Evolutionary conservation across 345 rosid species (phyloP), one percentile per base, ranked within the genome.

Genomic region (Gossypium mustelinum): DNA sequence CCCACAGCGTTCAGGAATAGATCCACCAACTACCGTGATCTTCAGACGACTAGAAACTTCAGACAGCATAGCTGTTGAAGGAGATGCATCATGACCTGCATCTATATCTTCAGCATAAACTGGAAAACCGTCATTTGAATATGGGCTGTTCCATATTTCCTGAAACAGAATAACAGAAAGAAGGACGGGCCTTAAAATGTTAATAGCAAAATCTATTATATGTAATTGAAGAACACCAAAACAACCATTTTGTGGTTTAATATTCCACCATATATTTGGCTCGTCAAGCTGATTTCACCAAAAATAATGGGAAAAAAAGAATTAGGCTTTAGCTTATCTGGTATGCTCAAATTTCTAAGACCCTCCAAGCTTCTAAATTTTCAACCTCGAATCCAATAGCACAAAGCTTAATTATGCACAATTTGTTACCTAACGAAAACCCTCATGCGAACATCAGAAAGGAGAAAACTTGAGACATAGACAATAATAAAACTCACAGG

Each of bases 141-240:
- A 93, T 0, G 97, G 93, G 83, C 91, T 83, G 65, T 95, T 95
- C 99, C 97, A 93, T 72, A 95, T 89, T 80, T 95, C 97, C 99
- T 94, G 82, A 78, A 25, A 83, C 39, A 43, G 3, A 45, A 7
- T 13, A 43, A 57, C 71, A 74, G 16, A 62, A 51, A 9, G 41
- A 51, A 74, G 22, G 11, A 22, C 50, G 1, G 22, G 56, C 16
- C 59, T 70, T 68, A 34, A 34, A 34, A 48, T 48, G 52, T 48
- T 48, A 48, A 48, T 48, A 48, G 52, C 52, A 48, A 48, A 48
- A 48, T 48, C 52, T 11, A 48, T 51, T 16, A 14, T 5, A 34
- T 34, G 41, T 34, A 34, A 34, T 34, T 34, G 41, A 7, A 7
- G 41, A 5, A 34, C 41, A 34, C 41, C 41, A 34, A 34, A 34